phyloP scores from a whole-genome alignment of 495 filamentous ascomycete species.

The Astrothelium macrocarpum region DNA sequence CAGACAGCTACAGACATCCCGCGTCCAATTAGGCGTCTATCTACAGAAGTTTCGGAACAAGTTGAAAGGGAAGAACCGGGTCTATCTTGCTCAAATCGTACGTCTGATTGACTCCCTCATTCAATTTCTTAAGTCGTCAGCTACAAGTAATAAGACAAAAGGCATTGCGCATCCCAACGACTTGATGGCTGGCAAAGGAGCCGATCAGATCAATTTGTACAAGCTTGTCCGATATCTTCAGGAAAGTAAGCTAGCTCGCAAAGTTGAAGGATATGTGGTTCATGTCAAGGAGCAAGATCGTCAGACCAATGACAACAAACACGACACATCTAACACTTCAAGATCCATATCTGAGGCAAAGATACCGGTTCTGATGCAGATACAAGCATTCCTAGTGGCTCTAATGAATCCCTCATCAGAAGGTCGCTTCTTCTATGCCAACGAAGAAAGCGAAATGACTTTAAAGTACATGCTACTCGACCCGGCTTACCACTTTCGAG shows the following conservation, averaged over 20 bases:
- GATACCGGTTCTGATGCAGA: slow-evolving; percentile 68
- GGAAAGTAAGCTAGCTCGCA: slow-evolving; percentile 87
- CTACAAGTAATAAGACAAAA: slow-evolving; percentile 36
- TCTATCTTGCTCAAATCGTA: slow-evolving; percentile 80
- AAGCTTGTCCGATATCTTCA: slow-evolving; percentile 79
- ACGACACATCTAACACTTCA: neutral
- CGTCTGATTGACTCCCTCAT: slow-evolving; percentile 69
- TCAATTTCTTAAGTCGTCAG: slow-evolving; percentile 49
- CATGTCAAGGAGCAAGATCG: slow-evolving; percentile 43
- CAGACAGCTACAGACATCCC: slow-evolving; percentile 57
- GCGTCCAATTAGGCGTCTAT: slow-evolving; percentile 68
- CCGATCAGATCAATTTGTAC: slow-evolving; percentile 90
- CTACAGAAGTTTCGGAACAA: slow-evolving; percentile 79
- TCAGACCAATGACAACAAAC: neutral
- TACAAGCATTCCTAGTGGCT: slow-evolving; percentile 72
- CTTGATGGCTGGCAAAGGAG: slow-evolving; percentile 73
- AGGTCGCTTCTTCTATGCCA: slow-evolving; percentile 74
- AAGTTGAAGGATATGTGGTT: slow-evolving; percentile 78
- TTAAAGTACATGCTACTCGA: slow-evolving; percentile 90
- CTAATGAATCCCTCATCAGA: slow-evolving; percentile 84
- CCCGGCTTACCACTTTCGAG: slow-evolving; percentile 81
- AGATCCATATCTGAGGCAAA: slow-evolving; percentile 26
- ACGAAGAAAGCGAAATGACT: slow-evolving; percentile 43
- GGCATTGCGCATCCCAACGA: slow-evolving; percentile 57
- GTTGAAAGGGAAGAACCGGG: slow-evolving; percentile 83